phyloP scores from a whole-genome alignment of 2,329 filamentous ascomycete species.

The Dothiorella sarmentorum region DNA sequence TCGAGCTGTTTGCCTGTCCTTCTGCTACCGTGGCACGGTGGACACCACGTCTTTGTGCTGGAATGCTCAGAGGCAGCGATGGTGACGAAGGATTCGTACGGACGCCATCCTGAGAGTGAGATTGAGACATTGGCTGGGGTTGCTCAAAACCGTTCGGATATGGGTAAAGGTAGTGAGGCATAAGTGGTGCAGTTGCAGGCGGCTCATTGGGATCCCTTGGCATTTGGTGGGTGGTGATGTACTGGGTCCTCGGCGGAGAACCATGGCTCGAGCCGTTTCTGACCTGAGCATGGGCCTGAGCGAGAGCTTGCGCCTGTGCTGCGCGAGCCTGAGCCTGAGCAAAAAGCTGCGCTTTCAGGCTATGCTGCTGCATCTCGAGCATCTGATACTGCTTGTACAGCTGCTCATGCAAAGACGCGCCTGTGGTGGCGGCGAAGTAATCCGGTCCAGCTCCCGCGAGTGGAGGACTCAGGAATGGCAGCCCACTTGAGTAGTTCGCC shows the following conservation, averaged over 20 bases:
- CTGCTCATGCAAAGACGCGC: conserved; percentile 47
- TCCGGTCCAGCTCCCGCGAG: conserved; percentile 38
- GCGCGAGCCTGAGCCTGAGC: conserved; percentile 30
- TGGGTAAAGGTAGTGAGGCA: conserved; percentile 44
- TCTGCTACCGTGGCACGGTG: conserved; percentile 46
- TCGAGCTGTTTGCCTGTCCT: conserved; percentile 36
- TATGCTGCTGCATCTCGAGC: conserved; percentile 42
- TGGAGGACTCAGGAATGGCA: conserved; percentile 42
- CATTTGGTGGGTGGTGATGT: conserved; percentile 8
- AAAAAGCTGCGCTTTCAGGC: conserved; percentile 32
- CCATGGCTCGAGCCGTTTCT: conserved; percentile 17
- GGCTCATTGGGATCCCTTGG: conserved; percentile 19
- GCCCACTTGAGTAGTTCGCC: conserved; percentile 42
- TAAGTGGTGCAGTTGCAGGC: conserved; percentile 26
- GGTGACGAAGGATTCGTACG: conserved; percentile 50
- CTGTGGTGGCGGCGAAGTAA: conserved; percentile 40
- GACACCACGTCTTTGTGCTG: conserved; percentile 40
- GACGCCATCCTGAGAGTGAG: conserved; percentile 42
- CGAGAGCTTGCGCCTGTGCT: conserved; percentile 34
- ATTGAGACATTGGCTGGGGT: conserved; percentile 35
- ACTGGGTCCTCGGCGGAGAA: conserved; percentile 13
- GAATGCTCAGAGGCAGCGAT: conserved; percentile 43
- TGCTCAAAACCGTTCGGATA: conserved; percentile 45
- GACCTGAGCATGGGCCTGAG: conserved; percentile 24
- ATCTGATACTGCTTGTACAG: conserved; percentile 50